Base-by-base conservation (phyloP, 2,329 filamentous ascomycete genomes). In the Calonectria naviculata region DNA sequence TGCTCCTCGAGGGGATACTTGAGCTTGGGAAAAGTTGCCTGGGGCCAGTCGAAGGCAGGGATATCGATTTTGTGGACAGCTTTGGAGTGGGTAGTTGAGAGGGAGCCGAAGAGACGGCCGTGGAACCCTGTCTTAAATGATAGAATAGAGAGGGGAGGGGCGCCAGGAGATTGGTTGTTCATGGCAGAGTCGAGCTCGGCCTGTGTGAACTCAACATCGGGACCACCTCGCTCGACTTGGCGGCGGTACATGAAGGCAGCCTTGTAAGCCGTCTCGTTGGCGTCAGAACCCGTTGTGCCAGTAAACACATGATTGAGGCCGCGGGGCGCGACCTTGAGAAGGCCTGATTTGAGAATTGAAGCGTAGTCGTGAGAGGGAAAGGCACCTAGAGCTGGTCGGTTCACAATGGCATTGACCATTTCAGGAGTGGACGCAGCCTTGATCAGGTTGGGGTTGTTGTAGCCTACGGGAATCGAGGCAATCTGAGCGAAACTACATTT, bases 11-110 rank as follows among this genome's bases (percentile, higher is more conserved):
- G 91, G 0, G 95, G 95, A 84, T 98, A 98, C 84, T 95, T 95
- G 81, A 97, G 90, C 74, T 86, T 80, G 12, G 95, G 95, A 89
- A 98, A 98, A 67, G 93, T 91, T 21, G 95, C 95, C 83, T 96
- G 94, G 31, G 95, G 95, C 95, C 95, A 98, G 88, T 98, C 93
- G 80, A 98, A 98, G 79, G 95, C 94, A 28, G 95, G 95, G 78
- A 98, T 97, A 81, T 98, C 95, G 78, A 98, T 87, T 87, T 98
- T 98, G 89, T 98, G 95, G 82, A 98, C 95, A 56, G 95, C 91
- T 89, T 98, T 98, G 84, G 93, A 95, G 81, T 95, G 93, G 17
- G 95, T 98, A 68, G 95, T 97, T 72, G 94, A 96, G 67, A 98
- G 89, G 70, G 90, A 93, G 80, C 94, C 95, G 78, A 98, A 97